phyloP scores from a whole-genome alignment of 352 stramenopile genomes.

The Phytophthora syringae region DNA sequence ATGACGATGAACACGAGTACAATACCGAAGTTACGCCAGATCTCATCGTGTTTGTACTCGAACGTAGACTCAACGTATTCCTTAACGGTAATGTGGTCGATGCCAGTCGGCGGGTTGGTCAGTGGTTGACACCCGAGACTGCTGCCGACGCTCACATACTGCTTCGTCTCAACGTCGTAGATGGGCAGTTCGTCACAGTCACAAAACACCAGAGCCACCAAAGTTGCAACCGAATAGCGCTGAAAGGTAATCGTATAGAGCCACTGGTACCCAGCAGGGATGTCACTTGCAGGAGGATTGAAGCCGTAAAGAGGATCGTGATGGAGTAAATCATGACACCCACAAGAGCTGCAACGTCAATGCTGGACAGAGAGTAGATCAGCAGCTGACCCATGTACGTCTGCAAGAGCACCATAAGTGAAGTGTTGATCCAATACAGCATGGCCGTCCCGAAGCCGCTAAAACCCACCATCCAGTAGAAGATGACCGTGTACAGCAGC shows the following conservation, averaged over 20 bases:
- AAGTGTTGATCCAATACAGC: constrained; percentile 66
- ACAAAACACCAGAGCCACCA: constrained; percentile 46
- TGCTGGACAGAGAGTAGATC: constrained; percentile 47
- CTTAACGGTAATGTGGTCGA: constrained; percentile 54
- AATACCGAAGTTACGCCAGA: constrained; percentile 55
- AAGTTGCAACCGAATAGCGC: constrained; percentile 44
- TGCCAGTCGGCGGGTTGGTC: constrained; percentile 33
- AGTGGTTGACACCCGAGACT: constrained; percentile 52
- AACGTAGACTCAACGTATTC: constrained; percentile 58
- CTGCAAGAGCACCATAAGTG: constrained; percentile 52
- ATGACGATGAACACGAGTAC: constrained; percentile 54
- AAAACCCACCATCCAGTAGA: constrained; percentile 70
- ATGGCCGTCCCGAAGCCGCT: constrained; percentile 40
- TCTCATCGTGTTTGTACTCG: constrained; percentile 63
- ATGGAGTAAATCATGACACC: constrained; percentile 57
- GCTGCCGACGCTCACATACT: constrained; percentile 39
- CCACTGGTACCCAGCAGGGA: constrained; percentile 67
- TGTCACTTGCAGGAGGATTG: constrained; percentile 47
- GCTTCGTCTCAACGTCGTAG: constrained; percentile 27
- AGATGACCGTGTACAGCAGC: constrained; percentile 61
- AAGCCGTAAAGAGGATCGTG: constrained; percentile 68
- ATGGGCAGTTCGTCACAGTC: constrained; percentile 49
- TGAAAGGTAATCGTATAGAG: constrained; percentile 48
- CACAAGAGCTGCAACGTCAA: constrained; percentile 45
- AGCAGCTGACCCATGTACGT: constrained; percentile 59